These are phyloP conservation scores for Epichloe coenophiala DNA, from an alignment of 2,329 filamentous ascomycete genomes.

Conservation along the genomic window DNA sequence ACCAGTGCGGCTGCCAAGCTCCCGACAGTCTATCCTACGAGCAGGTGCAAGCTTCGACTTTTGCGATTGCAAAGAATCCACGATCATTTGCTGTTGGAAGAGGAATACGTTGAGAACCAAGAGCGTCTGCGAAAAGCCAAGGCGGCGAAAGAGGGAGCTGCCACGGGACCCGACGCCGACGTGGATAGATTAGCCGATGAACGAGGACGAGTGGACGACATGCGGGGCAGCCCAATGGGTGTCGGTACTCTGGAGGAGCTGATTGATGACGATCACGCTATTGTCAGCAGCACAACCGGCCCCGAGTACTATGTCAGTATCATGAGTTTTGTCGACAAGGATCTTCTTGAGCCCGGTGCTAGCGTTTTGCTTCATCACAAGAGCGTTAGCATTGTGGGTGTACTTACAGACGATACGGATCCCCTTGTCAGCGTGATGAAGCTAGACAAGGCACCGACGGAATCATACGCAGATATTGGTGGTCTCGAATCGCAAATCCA, in stretches of 20 bases:
- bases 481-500: slow-evolving; percentile 92
- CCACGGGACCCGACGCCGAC: slow-evolving; percentile 57
- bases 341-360: slow-evolving; percentile 88
- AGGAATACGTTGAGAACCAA: slow-evolving; percentile 98
- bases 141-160: slow-evolving; percentile 56
- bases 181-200: slow-evolving; percentile 85
- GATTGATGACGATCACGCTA: slow-evolving; percentile 98
- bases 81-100: slow-evolving; percentile 90
- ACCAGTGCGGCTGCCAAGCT: slow-evolving; percentile 93
- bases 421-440: slow-evolving; percentile 98
- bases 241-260: slow-evolving; percentile 96
- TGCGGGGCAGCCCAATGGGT: slow-evolving; percentile 97
- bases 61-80: slow-evolving; percentile 98
- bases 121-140: slow-evolving; percentile 90
- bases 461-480: slow-evolving; percentile 97
- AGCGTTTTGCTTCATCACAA: slow-evolving; percentile 96
- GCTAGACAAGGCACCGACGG: slow-evolving; percentile 93
- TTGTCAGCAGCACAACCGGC: slow-evolving; percentile 92
- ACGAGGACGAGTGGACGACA: slow-evolving; percentile 87
- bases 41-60: slow-evolving; percentile 92
- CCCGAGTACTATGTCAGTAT: slow-evolving; percentile 99
- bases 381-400: slow-evolving; percentile 93
- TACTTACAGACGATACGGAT: slow-evolving; percentile 90
- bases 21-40: slow-evolving; percentile 84
- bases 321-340: slow-evolving; percentile 99